Base-by-base conservation (phyloP, 129 eudicot genomes). In the Sambucus nigra region DNA sequence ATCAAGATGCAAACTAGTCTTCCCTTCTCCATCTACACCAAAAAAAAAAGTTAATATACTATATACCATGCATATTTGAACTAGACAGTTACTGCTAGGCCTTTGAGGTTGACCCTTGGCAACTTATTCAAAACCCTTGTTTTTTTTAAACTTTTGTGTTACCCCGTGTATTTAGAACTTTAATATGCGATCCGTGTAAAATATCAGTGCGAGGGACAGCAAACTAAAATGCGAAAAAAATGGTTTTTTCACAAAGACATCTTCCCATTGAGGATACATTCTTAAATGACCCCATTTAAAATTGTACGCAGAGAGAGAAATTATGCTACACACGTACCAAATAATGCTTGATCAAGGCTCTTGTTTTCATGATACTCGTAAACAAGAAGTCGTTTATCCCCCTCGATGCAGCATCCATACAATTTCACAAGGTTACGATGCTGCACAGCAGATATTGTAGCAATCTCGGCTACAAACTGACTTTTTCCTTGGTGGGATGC, bases 401-500 rank as follows among this genome's bases (percentile, higher is more conserved):
- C 88, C 47, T 81, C 92, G 33, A 86, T 81, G 80, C 95, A 86
- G n/a, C 87, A 86, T 31, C 95, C 95, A 35, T 78, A 82, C 47
- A 87, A 9, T 57, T 70, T 82, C 28, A 87, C 96, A 24, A 86
- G 93, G 80, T 87, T 82, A 16, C 96, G 84, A 25, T 87, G 96
- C 23, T 87, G 96, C 45, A 82, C 96, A 1, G 84, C 80, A 13
- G 96, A 78, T 76, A 87, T 82, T 14, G 85, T 71, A 45, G 84
- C 88, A 28, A 82, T 87, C 64, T 87, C 96, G 15, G 96, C 82
- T 12, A 87, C 60, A 73, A 87, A 83, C 53, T 82, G 93, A 42
- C 74, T 70, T 69, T 79, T 86, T 14, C 96, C 93, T 47, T 86
- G 96, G 51, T 73, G 77, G 38, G 93, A 86, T 47, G 80, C 78